Evolutionary conservation across 2,329 filamentous ascomycete species (phyloP), one percentile per base, ranked within the genome.

Genomic region (Fusarium mundagurra): DNA sequence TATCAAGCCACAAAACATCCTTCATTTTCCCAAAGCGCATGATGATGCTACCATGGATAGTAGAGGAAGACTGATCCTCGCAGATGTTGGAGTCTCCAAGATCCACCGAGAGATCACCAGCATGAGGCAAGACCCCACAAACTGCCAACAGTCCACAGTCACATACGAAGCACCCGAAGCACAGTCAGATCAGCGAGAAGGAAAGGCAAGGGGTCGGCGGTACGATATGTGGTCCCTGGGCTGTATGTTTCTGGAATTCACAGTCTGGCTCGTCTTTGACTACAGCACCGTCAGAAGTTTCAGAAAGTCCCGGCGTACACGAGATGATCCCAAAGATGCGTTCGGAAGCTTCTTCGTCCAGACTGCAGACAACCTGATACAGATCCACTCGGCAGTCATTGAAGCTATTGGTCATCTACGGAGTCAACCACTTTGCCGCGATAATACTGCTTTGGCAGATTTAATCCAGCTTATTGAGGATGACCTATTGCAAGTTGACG

Each of bases 181-280:
- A 22, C 39, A 68, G 3, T 51, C 51, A 1, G 53, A 69, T 27
- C 39, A 51, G 4, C 18, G 18, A 36, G 39, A 61, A 8, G 34
- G 48, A 6, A 54, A 18, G 0, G 44, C 72, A 13, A 67, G 73
- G n/a, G 41, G 58, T 5, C 61, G 73, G 0, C 39, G 48, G 1
- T 76, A 71, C 16, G 73, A 76, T 14, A 71, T 75, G 44, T 76
- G 73, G 73, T 71, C 73, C 2, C 27, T 72, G 3, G 74, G 74
- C 12, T 76, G 71, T 36, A 67, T 76, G 27, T 69, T 72, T 16
- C 47, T 76, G 5, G 71, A 76, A 39, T 71, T 69, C 17, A 51
- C 62, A 10, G 43, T 74, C 18, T 76, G 74, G 73, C 43, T 75
- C 6, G 38, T 73, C 2, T 67, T 63, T 22, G 45, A 74, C 14